phyloP scores from a whole-genome alignment of 257 asterid genomes.

The Eucommia ulmoides region DNA sequence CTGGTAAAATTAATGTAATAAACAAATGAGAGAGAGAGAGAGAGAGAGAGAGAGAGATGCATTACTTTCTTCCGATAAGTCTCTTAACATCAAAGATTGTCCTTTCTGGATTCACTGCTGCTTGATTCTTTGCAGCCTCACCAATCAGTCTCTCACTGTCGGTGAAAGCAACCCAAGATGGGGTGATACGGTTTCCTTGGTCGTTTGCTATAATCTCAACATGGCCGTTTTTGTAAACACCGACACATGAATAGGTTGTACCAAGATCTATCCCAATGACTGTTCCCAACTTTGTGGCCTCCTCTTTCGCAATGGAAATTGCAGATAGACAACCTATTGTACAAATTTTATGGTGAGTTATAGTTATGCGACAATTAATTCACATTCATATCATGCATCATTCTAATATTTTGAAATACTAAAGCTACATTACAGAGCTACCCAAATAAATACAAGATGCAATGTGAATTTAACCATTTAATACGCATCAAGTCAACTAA shows the following conservation, averaged over 20 bases:
- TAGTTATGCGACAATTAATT: background rate
- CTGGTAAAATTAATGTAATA: no score
- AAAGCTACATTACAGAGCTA: background rate
- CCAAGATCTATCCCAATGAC: slow-evolving; percentile 74
- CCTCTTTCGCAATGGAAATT: slow-evolving; percentile 42
- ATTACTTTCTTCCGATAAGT: slow-evolving; percentile 69
- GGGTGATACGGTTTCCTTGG: slow-evolving; percentile 74
- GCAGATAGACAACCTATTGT: slow-evolving; percentile 43
- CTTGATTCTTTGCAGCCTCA: slow-evolving; percentile 74
- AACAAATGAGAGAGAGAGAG: background rate
- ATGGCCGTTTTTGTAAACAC: slow-evolving; percentile 64
- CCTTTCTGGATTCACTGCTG: slow-evolving; percentile 62
- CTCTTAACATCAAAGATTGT: slow-evolving; percentile 72
- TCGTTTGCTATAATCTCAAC: slow-evolving; percentile 72
- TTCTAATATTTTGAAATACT: no score
- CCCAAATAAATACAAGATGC: background rate
- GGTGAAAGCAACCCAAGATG: slow-evolving; percentile 74
- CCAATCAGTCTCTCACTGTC: slow-evolving; percentile 64
- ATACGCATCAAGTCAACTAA: background rate
- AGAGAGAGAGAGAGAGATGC: background rate
- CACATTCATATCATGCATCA: background rate
- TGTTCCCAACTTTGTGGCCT: slow-evolving; percentile 47
- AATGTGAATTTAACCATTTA: background rate
- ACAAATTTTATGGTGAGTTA: no score
- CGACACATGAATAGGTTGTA: slow-evolving; percentile 74